Percentiles rank a stretch among this genome's conserved stretches.
phyloP scores from a whole-genome alignment of 768 basidiomycete genomes.

The Lactarius evosmus region DNA sequence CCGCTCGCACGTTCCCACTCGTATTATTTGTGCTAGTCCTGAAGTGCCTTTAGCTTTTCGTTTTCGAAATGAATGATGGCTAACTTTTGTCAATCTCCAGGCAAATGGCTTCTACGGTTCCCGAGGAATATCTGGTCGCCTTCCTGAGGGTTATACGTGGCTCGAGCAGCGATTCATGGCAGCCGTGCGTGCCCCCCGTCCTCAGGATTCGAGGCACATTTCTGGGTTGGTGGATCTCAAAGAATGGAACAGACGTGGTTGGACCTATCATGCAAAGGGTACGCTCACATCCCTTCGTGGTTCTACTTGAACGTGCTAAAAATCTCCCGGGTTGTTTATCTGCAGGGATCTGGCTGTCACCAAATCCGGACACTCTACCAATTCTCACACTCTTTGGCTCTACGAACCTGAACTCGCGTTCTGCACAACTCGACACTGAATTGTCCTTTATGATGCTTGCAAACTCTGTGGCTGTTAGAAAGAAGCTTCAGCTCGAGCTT shows the following conservation, averaged over 20 bases:
- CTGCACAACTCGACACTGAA: constrained; percentile 87
- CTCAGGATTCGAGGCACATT: constrained; percentile 32
- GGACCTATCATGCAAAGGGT: constrained; percentile 99
- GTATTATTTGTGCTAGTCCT: constrained; percentile 84
- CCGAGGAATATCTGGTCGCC: constrained; percentile 82
- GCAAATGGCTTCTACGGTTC: constrained; percentile 96
- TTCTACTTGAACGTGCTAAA: constrained; percentile 1
- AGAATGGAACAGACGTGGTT: constrained; percentile 86
- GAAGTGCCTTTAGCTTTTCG: constrained; percentile 48
- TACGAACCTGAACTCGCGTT: constrained; percentile 91
- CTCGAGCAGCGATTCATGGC: constrained; percentile 82
- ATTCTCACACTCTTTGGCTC: constrained; percentile 86
- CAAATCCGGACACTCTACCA: constrained; percentile 48
- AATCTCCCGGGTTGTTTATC: not conserved
- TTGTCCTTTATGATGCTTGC: constrained; percentile 83
- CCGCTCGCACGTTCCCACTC: constrained; percentile 51
- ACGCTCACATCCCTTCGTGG: constrained; percentile 14
- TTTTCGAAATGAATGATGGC: constrained; percentile 11
- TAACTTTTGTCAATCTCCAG: constrained; percentile 39
- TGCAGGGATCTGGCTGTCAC: constrained; percentile 85
- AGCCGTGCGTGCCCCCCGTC: constrained; percentile 48
- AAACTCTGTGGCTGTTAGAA: constrained; percentile 49
- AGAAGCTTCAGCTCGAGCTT: constrained; percentile 53
- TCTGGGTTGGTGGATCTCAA: constrained; percentile 58
- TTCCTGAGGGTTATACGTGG: constrained; percentile 93